phyloP scores from a whole-genome alignment of 2,329 filamentous ascomycete species.

The Pezicula neosporulosa region DNA sequence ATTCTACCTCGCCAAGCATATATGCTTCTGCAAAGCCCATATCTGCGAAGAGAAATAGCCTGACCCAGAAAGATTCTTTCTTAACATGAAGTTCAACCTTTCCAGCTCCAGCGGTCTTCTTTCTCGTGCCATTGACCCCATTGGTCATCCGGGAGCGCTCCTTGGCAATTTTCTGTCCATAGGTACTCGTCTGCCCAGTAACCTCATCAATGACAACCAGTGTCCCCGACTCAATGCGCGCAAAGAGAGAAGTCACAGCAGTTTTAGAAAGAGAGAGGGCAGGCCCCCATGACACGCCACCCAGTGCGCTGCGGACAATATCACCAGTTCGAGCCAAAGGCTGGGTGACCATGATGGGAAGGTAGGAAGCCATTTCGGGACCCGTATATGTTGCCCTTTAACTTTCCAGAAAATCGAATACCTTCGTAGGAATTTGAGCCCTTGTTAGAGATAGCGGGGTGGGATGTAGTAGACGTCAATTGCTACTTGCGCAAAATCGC shows the following conservation, averaged over 20 bases:
- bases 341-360: constrained; percentile 34
- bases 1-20: constrained; percentile 69
- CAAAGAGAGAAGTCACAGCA: constrained; percentile 41
- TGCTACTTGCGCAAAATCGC: constrained; percentile 13
- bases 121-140: constrained; percentile 33
- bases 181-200: constrained; percentile 36
- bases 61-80: constrained; percentile 68
- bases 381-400: constrained; percentile 5
- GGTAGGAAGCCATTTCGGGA: constrained; percentile 29
- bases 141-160: constrained; percentile 33
- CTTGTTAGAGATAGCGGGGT: background rate
- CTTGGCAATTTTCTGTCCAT: constrained; percentile 42
- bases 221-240: constrained; percentile 44
- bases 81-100: constrained; percentile 55
- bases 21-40: constrained; percentile 68
- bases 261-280: constrained; percentile 43
- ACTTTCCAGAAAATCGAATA: background rate
- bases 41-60: constrained; percentile 65
- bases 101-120: constrained; percentile 33
- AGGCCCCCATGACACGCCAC: constrained; percentile 44
- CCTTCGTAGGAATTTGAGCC: background rate
- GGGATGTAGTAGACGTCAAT: background rate
- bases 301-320: constrained; percentile 37
- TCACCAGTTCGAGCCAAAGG: constrained; percentile 38
- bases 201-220: constrained; percentile 45